These are phyloP conservation scores for Penicillium sp. DNA, from an alignment of 2,329 filamentous ascomycete genomes.

Conservation along the genomic window DNA sequence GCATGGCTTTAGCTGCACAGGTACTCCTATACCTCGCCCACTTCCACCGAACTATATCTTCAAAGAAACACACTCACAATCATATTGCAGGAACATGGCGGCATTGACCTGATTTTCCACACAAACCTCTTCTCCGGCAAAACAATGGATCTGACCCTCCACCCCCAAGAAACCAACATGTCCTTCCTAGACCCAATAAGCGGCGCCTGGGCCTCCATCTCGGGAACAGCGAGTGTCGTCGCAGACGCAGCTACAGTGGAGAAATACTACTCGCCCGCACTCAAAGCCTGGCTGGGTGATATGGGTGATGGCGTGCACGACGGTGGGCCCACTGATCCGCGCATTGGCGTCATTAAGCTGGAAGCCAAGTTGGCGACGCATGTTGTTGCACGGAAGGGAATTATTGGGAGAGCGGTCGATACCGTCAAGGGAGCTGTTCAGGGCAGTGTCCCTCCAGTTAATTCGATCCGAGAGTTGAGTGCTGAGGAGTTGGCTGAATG, in stretches of 20 bases:
- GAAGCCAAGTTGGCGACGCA: slow-evolving; percentile 73
- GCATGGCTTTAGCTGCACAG: slow-evolving; percentile 81
- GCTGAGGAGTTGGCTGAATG: slow-evolving; percentile 67
- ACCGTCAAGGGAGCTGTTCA: slow-evolving; percentile 74
- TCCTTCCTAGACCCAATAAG: slow-evolving; percentile 70
- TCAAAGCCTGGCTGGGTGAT: slow-evolving; percentile 87
- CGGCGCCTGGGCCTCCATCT: slow-evolving; percentile 84
- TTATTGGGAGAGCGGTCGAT: slow-evolving; percentile 66
- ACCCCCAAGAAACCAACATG: slow-evolving; percentile 74
- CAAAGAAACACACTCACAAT: background rate
- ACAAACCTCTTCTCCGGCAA: slow-evolving; percentile 90
- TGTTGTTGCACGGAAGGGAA: slow-evolving; percentile 62
- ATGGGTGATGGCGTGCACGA: slow-evolving; percentile 81
- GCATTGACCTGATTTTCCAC: slow-evolving; percentile 84
- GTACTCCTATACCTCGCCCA: slow-evolving; percentile 46
- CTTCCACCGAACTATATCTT: background rate
- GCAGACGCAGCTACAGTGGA: slow-evolving; percentile 68
- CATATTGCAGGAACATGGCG: slow-evolving; percentile 65
- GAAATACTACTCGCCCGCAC: slow-evolving; percentile 71
- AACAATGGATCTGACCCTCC: slow-evolving; percentile 73
- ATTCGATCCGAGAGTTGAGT: slow-evolving; percentile 73
- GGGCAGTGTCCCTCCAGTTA: slow-evolving; percentile 70
- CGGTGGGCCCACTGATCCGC: slow-evolving; percentile 76
- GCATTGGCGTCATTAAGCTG: slow-evolving; percentile 79
- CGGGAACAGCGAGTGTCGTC: slow-evolving; percentile 69